Evolutionary conservation across 2,329 filamentous ascomycete species (phyloP).

Genomic region (Fusarium coicis): DNA sequence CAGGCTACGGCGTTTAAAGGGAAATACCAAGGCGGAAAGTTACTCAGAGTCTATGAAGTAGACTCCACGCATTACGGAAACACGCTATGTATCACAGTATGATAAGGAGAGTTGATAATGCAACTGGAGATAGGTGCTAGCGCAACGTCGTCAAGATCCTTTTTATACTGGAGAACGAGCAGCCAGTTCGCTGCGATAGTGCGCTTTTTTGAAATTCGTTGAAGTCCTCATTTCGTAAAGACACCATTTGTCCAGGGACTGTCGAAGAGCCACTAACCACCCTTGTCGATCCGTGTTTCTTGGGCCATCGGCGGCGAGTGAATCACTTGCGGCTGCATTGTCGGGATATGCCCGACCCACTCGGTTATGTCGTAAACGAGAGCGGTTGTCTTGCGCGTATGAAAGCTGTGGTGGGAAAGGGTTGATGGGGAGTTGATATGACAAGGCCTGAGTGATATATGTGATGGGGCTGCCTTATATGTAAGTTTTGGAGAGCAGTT

Average conservation of each 20-base stretch:
- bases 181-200: slow-evolving; percentile 1
- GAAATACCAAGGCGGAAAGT: slow-evolving; percentile 47
- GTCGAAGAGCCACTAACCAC: neutral
- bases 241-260: neutral
- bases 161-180: slow-evolving; percentile 2
- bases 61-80: slow-evolving; percentile 5
- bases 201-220: slow-evolving; percentile 6
- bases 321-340: slow-evolving; percentile 34
- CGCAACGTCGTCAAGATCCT: neutral
- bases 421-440: neutral
- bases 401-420: neutral
- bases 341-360: slow-evolving; percentile 31
- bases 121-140: slow-evolving; percentile 1
- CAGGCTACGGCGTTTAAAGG: slow-evolving; percentile 46
- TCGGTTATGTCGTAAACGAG: neutral
- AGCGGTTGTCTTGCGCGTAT: neutral
- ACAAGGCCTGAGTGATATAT: neutral
- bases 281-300: slow-evolving; percentile 2
- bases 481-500: neutral
- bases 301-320: slow-evolving; percentile 15
- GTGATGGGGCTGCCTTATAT: neutral
- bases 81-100: slow-evolving; percentile 24
- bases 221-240: neutral
- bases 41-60: slow-evolving; percentile 25
- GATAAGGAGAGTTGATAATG: slow-evolving; percentile 22